A percentile compares a stretch with the other conserved stretches of the same genome.
Evolutionary conservation across 352 stramenopile species (phyloP).

Genomic region (Thraustotheca clavata): DNA sequence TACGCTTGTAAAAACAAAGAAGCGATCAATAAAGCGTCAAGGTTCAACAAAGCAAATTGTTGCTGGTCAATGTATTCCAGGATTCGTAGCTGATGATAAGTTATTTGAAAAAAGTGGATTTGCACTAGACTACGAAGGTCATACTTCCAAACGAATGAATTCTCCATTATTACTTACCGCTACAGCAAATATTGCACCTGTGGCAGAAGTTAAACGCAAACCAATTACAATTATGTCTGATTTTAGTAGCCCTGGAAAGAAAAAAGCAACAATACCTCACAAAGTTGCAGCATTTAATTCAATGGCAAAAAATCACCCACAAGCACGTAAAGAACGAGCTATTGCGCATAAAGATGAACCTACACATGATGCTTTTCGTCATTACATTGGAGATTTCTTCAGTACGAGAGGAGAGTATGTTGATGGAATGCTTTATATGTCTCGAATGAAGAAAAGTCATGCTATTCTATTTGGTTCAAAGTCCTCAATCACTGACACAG

Average conservation of each 20-base stretch:
- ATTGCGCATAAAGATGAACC: background rate
- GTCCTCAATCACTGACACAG: background rate
- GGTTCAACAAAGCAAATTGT: background rate
- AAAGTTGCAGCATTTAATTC: constrained; percentile 12
- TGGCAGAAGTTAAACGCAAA: background rate
- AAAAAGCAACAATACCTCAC: background rate
- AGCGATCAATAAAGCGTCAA: background rate
- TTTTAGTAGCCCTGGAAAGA: background rate
- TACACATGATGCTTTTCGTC: constrained; percentile 35
- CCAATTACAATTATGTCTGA: background rate
- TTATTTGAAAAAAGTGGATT: constrained; percentile 20
- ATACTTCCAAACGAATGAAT: constrained; percentile 14
- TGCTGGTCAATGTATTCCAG: background rate
- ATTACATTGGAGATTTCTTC: constrained; percentile 75
- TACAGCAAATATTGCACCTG: background rate
- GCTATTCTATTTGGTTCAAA: constrained; percentile 32
- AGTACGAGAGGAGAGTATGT: constrained; percentile 72
- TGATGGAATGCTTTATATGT: constrained; percentile 83
- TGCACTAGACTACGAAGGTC: constrained; percentile 19
- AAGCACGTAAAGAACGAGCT: background rate
- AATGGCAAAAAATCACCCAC: background rate
- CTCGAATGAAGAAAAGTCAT: constrained; percentile 69
- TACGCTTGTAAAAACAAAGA: background rate
- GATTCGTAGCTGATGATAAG: constrained; percentile 1
- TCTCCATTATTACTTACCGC: background rate